Percentiles rank a stretch among this genome's conserved stretches.
Conservation (phyloP, 2,329 filamentous ascomycete genomes). For the Scedosporium apiospermum region DNA sequence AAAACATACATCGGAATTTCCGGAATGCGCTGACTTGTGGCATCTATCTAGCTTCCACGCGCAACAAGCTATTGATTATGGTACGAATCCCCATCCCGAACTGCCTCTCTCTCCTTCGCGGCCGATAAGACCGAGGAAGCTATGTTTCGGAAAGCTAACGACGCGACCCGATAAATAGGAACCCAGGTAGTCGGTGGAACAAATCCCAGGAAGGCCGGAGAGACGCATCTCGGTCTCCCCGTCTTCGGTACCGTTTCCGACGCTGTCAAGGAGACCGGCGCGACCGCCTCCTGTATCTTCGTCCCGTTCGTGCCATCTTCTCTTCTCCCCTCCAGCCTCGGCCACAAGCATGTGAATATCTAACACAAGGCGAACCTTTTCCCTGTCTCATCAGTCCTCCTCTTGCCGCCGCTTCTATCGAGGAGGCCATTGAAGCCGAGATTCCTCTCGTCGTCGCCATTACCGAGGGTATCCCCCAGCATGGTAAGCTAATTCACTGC, state of each 20-base stretch:
- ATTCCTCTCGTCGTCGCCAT: slow-evolving; percentile 94
- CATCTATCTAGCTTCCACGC: slow-evolving; percentile 74
- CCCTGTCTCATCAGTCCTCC: slow-evolving; percentile 51
- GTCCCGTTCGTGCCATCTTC: slow-evolving; percentile 59
- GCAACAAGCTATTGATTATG: slow-evolving; percentile 95
- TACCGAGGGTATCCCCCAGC: slow-evolving; percentile 95
- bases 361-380: not conserved
- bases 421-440: slow-evolving; percentile 90
- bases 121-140: not conserved
- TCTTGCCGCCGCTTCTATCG: slow-evolving; percentile 86
- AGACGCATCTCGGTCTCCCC: slow-evolving; percentile 78
- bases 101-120: not conserved
- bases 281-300: slow-evolving; percentile 89
- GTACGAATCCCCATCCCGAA: slow-evolving; percentile 38
- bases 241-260: slow-evolving; percentile 88
- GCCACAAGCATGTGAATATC: not conserved
- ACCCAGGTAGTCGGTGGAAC: slow-evolving; percentile 97
- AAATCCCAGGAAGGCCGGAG: slow-evolving; percentile 97
- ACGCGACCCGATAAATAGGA: slow-evolving; percentile 39
- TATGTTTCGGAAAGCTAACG: slow-evolving; percentile 9
- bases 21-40: not conserved
- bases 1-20: not conserved
- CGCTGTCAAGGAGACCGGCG: slow-evolving; percentile 81
- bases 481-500: slow-evolving; percentile 51
- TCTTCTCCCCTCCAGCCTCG: not conserved